Percentiles rank a stretch among this genome's conserved stretches.
These are phyloP conservation scores for Secale cereale DNA, from an alignment of 176 grass and related monocot genomes.

Conservation along the genomic window DNA sequence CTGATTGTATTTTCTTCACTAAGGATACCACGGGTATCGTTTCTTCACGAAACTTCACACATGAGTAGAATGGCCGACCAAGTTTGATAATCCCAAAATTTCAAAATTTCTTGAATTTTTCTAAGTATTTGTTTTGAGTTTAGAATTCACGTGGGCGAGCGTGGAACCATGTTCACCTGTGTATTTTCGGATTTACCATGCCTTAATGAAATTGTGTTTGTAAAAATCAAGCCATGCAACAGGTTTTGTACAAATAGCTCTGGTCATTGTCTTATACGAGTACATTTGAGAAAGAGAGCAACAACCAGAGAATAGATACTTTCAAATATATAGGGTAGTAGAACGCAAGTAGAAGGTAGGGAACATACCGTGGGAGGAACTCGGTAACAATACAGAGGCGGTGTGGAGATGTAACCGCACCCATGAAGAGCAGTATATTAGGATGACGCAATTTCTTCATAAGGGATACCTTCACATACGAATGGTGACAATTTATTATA, in stretches of 20 bases:
- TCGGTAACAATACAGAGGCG: constrained; percentile 98
- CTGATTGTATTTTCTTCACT: no score
- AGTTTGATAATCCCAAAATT: no score
- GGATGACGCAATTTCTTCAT: constrained; percentile 99
- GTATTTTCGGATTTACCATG: neutral
- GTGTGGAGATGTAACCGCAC: constrained; percentile 88
- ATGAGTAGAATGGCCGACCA: no score
- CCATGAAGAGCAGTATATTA: constrained; percentile 98
- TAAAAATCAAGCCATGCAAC: neutral
- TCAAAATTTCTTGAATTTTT: no score
- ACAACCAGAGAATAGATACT: constrained; percentile 12
- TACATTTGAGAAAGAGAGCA: neutral
- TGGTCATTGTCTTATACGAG: neutral
- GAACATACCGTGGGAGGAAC: constrained; percentile 80
- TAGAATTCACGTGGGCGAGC: no score
- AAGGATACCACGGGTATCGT: no score
- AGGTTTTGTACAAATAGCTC: constrained; percentile 17
- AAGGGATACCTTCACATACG: constrained; percentile 80
- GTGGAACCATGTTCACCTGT: no score
- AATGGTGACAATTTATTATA: constrained; percentile 16
- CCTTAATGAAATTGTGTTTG: no score
- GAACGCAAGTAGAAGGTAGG: constrained; percentile 11
- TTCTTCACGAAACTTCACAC: no score
- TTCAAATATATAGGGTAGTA: constrained; percentile 21
- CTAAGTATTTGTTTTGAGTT: no score